Evolutionary conservation across 352 stramenopile genomes (phyloP).

Genomic region (Proteromonas lacertae): DNA sequence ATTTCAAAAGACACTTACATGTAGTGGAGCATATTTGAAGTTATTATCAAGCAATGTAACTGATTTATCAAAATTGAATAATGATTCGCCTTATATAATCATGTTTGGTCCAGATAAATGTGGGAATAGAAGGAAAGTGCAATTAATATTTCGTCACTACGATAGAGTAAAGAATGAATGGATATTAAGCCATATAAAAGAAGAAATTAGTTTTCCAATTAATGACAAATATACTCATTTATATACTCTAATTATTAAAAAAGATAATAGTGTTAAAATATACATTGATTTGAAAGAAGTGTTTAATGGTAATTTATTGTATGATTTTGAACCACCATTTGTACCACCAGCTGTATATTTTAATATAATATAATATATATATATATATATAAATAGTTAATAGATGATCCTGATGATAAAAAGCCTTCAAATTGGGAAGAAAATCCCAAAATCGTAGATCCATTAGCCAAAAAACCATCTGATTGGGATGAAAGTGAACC

Average conservation of each 20-base stretch:
- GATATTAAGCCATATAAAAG: conserved; percentile 61
- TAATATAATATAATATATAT: too few species aligned
- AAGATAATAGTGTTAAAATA: conserved; percentile 53
- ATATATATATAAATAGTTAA: too few species aligned
- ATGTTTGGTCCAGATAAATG: conserved; percentile 83
- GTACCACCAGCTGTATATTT: conserved; percentile 14
- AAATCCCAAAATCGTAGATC: conserved; percentile 28
- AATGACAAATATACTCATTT: conserved; percentile 42
- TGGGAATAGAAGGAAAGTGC: conserved; percentile 49
- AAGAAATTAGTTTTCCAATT: conserved; percentile 23
- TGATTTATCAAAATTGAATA: conserved; percentile 17
- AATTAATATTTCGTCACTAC: conserved; percentile 70
- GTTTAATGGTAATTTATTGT: conserved; percentile 29
- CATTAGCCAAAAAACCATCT: conserved; percentile 29
- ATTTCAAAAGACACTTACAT: conserved; percentile 44
- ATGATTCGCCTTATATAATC: conserved; percentile 49
- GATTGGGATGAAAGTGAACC: conserved; percentile 65
- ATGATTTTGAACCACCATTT: conserved; percentile 38
- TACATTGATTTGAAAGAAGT: conserved; percentile 44
- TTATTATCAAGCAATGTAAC: conserved; percentile 26
- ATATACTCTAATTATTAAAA: conserved; percentile 37
- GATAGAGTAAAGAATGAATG: conserved; percentile 51
- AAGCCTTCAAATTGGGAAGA: conserved; percentile 60
- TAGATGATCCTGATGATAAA: conserved; percentile 45
- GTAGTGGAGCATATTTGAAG: conserved; percentile 66